These are phyloP conservation scores for Penicillium cosmopolitanum DNA, from an alignment of 495 filamentous ascomycete species.

Conservation along the genomic window DNA sequence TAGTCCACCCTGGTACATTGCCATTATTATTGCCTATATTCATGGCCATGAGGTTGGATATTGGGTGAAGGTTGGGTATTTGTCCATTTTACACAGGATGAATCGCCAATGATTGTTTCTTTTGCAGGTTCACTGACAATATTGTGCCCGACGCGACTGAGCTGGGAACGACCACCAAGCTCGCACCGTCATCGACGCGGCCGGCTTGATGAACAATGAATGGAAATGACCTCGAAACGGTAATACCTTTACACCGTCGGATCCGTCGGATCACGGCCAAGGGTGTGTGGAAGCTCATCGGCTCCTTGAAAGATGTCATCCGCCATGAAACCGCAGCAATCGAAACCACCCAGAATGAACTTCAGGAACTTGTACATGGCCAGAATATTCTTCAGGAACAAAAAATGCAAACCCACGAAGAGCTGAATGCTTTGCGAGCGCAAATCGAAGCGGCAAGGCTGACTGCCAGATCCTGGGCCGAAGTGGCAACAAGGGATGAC, in stretches of 20 bases:
- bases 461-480: conserved; percentile 13
- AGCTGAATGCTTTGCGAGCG: conserved; percentile 18
- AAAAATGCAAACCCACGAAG: conserved; percentile 23
- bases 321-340: background rate
- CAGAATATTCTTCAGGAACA: background rate
- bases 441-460: conserved; percentile 12
- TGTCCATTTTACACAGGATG: too few relatives aligned
- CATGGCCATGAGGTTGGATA: background rate
- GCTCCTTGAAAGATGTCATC: background rate
- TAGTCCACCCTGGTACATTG: background rate
- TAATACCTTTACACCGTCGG: background rate
- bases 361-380: background rate
- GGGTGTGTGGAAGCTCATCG: background rate
- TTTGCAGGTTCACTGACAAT: too few relatives aligned
- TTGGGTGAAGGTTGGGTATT: too few relatives aligned
- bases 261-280: too few relatives aligned
- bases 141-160: too few relatives aligned
- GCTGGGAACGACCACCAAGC: background rate
- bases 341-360: background rate
- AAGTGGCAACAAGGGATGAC: conserved; percentile 3
- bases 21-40: background rate
- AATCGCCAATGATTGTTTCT: too few relatives aligned
- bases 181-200: conserved; percentile 8
- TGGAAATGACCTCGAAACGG: background rate
- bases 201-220: background rate